Evolutionary conservation across 108 stramenopile genomes (phyloP).

Genomic region (Aureococcus anophagefferens): DNA sequence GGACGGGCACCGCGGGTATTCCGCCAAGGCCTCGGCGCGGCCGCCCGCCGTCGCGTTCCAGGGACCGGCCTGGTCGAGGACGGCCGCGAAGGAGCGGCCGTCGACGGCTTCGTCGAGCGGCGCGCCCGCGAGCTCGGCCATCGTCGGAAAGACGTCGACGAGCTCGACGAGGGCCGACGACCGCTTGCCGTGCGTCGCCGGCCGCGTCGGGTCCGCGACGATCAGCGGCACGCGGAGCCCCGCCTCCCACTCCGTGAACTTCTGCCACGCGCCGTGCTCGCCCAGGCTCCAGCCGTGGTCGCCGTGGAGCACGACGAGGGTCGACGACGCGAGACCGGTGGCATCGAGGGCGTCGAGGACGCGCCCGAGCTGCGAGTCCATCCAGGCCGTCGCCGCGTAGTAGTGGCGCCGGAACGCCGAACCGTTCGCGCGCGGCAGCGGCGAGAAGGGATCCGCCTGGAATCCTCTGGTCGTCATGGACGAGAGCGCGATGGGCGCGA

Average conservation of each 20-base stretch:
- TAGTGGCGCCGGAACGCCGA: constrained; percentile 1
- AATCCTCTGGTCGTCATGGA: too few relatives aligned
- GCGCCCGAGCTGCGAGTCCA: not conserved
- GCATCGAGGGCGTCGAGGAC: not conserved
- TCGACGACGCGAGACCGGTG: not conserved
- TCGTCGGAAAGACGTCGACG: not conserved
- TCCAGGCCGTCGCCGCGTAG: constrained; percentile 1
- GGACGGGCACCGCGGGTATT: too few relatives aligned
- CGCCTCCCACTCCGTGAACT: not conserved
- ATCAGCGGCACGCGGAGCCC: constrained; percentile 8
- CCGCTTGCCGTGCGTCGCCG: not conserved
- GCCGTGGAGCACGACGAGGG: not conserved
- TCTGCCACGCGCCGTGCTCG: not conserved
- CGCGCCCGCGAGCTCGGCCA: not conserved
- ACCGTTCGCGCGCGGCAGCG: too few relatives aligned
- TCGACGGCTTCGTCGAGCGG: too few relatives aligned
- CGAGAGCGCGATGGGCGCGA: too few relatives aligned
- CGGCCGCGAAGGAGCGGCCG: too few relatives aligned
- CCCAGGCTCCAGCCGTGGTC: constrained; percentile 14
- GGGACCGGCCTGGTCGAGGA: too few relatives aligned
- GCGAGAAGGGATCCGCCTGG: too few relatives aligned
- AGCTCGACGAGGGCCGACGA: not conserved
- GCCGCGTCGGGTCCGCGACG: not conserved
- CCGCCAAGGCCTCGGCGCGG: too few relatives aligned
- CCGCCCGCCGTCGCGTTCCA: too few relatives aligned